Conservation (phyloP, 495 filamentous ascomycete genomes). For the Aspergillus ostianus region DNA sequence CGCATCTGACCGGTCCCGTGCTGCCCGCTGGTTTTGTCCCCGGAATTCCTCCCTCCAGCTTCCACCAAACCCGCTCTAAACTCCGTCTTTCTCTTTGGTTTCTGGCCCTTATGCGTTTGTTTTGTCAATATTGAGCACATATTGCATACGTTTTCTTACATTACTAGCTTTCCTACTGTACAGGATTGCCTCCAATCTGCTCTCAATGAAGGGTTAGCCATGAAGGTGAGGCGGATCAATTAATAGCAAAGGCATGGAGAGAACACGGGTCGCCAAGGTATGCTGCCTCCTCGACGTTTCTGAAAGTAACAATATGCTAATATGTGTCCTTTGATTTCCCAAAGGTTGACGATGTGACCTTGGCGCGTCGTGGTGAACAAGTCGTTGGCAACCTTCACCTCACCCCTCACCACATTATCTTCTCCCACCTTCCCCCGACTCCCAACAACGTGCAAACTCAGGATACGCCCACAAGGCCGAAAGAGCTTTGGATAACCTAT, state of each 20-base stretch:
- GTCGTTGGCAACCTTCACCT: slow-evolving; percentile 61
- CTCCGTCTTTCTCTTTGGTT: neutral
- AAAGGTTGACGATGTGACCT: slow-evolving; percentile 62
- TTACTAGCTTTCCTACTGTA: neutral
- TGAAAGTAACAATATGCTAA: slow-evolving; percentile 6
- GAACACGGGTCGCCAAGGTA: slow-evolving; percentile 58
- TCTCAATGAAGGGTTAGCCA: slow-evolving; percentile 20
- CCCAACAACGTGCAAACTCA: slow-evolving; percentile 35
- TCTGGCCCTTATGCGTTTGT: neutral
- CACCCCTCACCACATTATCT: slow-evolving; percentile 66
- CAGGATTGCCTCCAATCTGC: neutral
- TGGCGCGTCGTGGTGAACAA: slow-evolving; percentile 59
- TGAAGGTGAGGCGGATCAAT: slow-evolving; percentile 39
- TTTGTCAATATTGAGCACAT: neutral
- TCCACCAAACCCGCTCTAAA: neutral
- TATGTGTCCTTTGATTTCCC: slow-evolving; percentile 8
- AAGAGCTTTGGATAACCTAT: slow-evolving; percentile 89
- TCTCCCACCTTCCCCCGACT: slow-evolving; percentile 48
- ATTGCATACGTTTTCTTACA: neutral
- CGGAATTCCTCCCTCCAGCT: neutral
- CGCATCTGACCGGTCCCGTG: slow-evolving; percentile 23
- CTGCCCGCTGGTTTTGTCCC: neutral
- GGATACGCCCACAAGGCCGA: slow-evolving; percentile 46
- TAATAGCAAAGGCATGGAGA: slow-evolving; percentile 51
- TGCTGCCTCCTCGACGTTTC: slow-evolving; percentile 5